Percentiles rank a stretch among this genome's conserved stretches.
Evolutionary conservation across 106 monocot genomes (phyloP).

Genomic region (Apostasia shenzhenica): DNA sequence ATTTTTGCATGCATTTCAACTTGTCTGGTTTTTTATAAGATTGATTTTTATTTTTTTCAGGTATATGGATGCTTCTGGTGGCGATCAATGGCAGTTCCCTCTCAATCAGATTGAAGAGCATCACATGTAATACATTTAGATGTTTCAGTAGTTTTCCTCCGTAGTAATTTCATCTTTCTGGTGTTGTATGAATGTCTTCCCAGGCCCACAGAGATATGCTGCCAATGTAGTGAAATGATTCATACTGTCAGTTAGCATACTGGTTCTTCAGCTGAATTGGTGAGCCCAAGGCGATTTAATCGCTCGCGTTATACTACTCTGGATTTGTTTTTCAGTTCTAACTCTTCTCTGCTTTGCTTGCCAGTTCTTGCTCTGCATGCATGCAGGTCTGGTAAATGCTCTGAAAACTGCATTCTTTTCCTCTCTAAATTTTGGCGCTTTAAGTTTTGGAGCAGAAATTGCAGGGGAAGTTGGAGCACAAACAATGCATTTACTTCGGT

Average conservation of each 20-base stretch:
- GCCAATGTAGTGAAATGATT: background rate
- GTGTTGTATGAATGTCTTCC: background rate
- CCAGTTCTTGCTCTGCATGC: background rate
- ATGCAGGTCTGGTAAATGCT: background rate
- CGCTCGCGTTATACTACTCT: background rate
- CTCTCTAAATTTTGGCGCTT: background rate
- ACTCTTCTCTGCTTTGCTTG: background rate
- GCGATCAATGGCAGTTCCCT: too few relatives aligned
- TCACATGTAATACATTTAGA: too few relatives aligned
- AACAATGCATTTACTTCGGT: too few relatives aligned
- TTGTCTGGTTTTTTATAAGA: too few relatives aligned
- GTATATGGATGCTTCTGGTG: too few relatives aligned
- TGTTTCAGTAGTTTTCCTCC: background rate
- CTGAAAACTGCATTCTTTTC: background rate
- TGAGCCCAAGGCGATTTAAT: background rate
- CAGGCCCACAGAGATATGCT: background rate
- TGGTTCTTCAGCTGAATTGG: background rate
- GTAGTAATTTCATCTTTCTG: background rate
- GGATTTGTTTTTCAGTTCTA: slow-evolving; percentile 2
- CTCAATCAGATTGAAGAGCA: too few relatives aligned
- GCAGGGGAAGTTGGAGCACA: too few relatives aligned
- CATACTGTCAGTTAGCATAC: background rate
- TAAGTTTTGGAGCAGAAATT: background rate
- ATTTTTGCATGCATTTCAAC: too few relatives aligned
- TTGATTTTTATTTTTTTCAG: too few relatives aligned